Evolutionary conservation across 495 filamentous ascomycete genomes (phyloP).

Genomic region (Aspergillus baeticus): DNA sequence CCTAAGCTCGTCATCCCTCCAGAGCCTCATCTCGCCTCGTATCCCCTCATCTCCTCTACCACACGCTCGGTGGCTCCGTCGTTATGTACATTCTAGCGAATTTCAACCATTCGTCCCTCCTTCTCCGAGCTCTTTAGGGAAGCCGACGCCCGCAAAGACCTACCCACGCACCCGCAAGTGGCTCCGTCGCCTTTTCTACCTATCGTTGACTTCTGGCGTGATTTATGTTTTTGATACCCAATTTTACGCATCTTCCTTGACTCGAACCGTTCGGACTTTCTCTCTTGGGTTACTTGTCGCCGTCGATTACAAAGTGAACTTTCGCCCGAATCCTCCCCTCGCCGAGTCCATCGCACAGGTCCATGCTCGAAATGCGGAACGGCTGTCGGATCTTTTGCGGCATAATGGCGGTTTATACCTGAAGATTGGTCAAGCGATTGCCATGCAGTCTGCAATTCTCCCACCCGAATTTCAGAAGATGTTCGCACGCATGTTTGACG

Average conservation of each 20-base stretch:
- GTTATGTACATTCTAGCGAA: constrained; percentile 30
- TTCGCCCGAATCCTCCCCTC: constrained; percentile 71
- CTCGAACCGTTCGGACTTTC: constrained; percentile 81
- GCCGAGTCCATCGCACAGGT: constrained; percentile 66
- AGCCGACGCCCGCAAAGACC: constrained; percentile 61
- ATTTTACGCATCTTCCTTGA: constrained; percentile 73
- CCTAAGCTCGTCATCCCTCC: constrained; percentile 2
- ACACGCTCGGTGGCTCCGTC: constrained; percentile 14
- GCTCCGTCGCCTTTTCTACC: constrained; percentile 67
- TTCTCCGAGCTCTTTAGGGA: constrained; percentile 74
- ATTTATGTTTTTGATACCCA: constrained; percentile 67
- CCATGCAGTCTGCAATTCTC: constrained; percentile 93
- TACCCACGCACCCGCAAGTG: constrained; percentile 71
- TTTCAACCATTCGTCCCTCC: constrained; percentile 80
- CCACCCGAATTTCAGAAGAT: constrained; percentile 93
- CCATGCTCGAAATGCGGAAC: constrained; percentile 79
- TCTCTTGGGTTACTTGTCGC: constrained; percentile 76
- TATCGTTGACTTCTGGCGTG: constrained; percentile 56
- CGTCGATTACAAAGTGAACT: constrained; percentile 95
- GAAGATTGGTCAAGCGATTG: constrained; percentile 97
- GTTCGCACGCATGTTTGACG: constrained; percentile 96
- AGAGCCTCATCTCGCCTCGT: constrained; percentile 3
- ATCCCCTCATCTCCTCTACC: constrained; percentile 10
- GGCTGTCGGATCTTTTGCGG: constrained; percentile 73
- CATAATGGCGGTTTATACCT: constrained; percentile 91